These are phyloP conservation scores for Ilyonectria robusta DNA, from an alignment of 2,329 filamentous ascomycete species.

Conservation along the genomic window DNA sequence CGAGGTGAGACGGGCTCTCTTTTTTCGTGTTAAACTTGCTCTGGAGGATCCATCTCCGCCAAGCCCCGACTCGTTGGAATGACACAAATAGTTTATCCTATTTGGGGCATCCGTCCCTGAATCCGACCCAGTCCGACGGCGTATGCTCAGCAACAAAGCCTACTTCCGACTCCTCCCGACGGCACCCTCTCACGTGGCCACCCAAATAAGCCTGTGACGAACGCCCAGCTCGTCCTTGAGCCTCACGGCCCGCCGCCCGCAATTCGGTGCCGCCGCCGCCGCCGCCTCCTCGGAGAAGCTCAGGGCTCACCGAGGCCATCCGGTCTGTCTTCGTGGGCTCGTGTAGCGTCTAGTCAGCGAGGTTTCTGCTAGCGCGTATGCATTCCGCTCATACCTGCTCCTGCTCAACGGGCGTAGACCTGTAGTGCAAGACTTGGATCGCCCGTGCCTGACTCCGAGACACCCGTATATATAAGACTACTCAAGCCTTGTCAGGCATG, in stretches of 20 bases:
- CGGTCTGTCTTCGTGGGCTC: slow-evolving; percentile 45
- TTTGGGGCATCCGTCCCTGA: slow-evolving; percentile 14
- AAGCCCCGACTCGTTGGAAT: not conserved
- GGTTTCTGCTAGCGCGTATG: slow-evolving; percentile 15
- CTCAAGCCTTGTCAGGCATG: slow-evolving; percentile 33
- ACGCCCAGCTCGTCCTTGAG: not conserved
- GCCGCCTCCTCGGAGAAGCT: slow-evolving; percentile 14
- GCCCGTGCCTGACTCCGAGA: slow-evolving; percentile 7
- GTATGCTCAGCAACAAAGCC: slow-evolving; percentile 8
- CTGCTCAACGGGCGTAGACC: not conserved
- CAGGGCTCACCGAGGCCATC: slow-evolving; percentile 24
- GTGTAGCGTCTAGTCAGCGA: slow-evolving; percentile 32
- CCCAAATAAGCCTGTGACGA: slow-evolving; percentile 2
- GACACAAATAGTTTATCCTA: not conserved
- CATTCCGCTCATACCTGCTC: slow-evolving; percentile 27
- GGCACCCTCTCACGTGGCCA: slow-evolving; percentile 39
- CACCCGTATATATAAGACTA: slow-evolving; percentile 36
- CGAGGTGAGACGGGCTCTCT: not conserved
- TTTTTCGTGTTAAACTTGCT: slow-evolving; percentile 12
- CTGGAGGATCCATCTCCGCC: not conserved
- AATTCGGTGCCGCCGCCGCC: slow-evolving; percentile 9
- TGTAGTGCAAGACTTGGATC: not conserved
- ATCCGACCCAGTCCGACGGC: slow-evolving; percentile 12
- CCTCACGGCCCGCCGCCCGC: slow-evolving; percentile 7
- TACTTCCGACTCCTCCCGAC: slow-evolving; percentile 44